phyloP scores from a whole-genome alignment of 2,329 filamentous ascomycete species.

The Talaromyces sp. region DNA sequence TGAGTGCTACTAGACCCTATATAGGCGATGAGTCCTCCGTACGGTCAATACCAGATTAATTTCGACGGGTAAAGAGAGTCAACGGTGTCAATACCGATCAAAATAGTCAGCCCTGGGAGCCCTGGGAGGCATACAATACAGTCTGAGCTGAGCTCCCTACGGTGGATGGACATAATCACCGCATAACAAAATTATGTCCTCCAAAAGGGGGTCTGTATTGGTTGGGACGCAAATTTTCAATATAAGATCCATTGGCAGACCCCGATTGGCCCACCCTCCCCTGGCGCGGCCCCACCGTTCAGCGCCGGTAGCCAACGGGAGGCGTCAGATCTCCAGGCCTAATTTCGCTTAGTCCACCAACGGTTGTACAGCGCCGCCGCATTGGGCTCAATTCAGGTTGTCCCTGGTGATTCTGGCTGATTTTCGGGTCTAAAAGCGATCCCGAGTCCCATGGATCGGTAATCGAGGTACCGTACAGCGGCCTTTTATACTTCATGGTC shows the following conservation, averaged over 20 bases:
- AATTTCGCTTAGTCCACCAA: conserved; percentile 37
- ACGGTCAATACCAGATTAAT: neutral
- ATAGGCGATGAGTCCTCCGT: neutral
- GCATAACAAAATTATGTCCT: neutral
- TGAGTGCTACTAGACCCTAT: too few relatives aligned
- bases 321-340: conserved; percentile 23
- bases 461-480: too few relatives aligned
- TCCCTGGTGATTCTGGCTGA: conserved; percentile 4
- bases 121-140: neutral
- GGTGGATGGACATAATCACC: too few relatives aligned
- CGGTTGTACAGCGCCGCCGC: conserved; percentile 1
- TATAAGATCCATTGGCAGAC: conserved; percentile 20
- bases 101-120: neutral
- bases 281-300: conserved; percentile 14
- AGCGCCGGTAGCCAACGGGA: conserved; percentile 28
- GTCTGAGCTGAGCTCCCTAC: too few relatives aligned
- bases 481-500: too few relatives aligned
- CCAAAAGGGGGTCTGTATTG: neutral
- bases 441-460: neutral
- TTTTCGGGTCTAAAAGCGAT: neutral
- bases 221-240: conserved; percentile 21
- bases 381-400: neutral
- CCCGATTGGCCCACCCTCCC: conserved; percentile 21
- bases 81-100: neutral
- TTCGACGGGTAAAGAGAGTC: neutral